Evolutionary conservation across 306 rosid species (phyloP).

Genomic region (Trifolium repens): DNA sequence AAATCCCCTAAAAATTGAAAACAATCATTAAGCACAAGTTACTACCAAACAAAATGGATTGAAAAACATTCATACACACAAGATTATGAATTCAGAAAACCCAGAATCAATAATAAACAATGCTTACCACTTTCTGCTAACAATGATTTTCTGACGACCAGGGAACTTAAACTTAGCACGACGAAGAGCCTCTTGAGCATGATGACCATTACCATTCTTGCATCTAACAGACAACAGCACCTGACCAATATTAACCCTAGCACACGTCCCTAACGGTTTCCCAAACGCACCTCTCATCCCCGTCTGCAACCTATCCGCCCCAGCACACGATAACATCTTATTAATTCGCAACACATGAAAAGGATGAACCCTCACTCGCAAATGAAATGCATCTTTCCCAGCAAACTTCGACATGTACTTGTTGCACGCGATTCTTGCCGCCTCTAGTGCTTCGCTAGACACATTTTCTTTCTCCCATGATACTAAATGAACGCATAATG

Average conservation of each 20-base stretch:
- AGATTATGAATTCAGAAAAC: not conserved
- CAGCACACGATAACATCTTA: slow-evolving; percentile 95
- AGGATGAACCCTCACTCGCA: slow-evolving; percentile 82
- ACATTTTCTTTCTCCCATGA: slow-evolving; percentile 52
- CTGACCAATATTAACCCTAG: slow-evolving; percentile 80
- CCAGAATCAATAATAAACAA: not conserved
- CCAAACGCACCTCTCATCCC: slow-evolving; percentile 95
- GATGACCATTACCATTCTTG: slow-evolving; percentile 58
- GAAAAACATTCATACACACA: not conserved
- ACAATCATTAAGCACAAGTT: not conserved
- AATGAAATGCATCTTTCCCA: slow-evolving; percentile 79
- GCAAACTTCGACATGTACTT: slow-evolving; percentile 81
- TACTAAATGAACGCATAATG: slow-evolving; percentile 46
- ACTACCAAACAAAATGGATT: not conserved
- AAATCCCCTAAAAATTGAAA: slow-evolving; percentile 66
- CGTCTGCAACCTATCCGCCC: slow-evolving; percentile 89
- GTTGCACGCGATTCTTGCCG: slow-evolving; percentile 81
- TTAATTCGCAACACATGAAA: slow-evolving; percentile 83
- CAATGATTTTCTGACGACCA: slow-evolving; percentile 78
- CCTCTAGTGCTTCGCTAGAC: slow-evolving; percentile 69
- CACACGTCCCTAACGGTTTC: slow-evolving; percentile 81
- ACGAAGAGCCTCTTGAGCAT: slow-evolving; percentile 80
- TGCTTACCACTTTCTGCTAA: slow-evolving; percentile 74
- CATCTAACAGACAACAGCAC: slow-evolving; percentile 75
- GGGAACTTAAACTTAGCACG: slow-evolving; percentile 85